Percentiles rank a stretch among this genome's conserved stretches.
Evolutionary conservation across 2,329 filamentous ascomycete genomes (phyloP).

Genomic region (Exophiala aquamarina): DNA sequence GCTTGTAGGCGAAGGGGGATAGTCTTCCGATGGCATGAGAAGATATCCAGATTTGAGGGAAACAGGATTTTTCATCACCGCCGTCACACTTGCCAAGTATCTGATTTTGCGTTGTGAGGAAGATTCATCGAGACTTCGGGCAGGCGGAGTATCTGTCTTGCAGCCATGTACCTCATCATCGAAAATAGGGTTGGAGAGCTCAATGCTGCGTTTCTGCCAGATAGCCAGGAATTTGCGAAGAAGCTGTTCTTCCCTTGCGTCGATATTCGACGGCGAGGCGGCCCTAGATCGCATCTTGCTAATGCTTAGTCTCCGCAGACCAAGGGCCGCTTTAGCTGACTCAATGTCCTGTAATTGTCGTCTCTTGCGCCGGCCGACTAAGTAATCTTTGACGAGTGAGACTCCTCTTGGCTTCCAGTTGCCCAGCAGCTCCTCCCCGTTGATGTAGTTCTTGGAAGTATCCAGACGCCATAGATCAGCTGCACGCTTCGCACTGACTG

Average conservation of each 20-base stretch:
- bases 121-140: conserved; percentile 31
- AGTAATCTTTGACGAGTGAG: conserved; percentile 85
- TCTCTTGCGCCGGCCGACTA: conserved; percentile 71
- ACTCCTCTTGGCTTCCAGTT: conserved; percentile 89
- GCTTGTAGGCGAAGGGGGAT: conserved; percentile 20
- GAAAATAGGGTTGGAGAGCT: conserved; percentile 43
- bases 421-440: conserved; percentile 83
- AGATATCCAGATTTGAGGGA: conserved; percentile 86
- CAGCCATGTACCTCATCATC: conserved; percentile 43
- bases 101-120: conserved; percentile 46
- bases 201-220: conserved; percentile 34
- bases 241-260: conserved; percentile 35
- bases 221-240: conserved; percentile 37
- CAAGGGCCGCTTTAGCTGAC: conserved; percentile 50
- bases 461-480: conserved; percentile 96
- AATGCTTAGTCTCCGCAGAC: conserved; percentile 37
- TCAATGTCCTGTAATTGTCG: conserved; percentile 77
- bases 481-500: conserved; percentile 84
- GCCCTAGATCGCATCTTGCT: conserved; percentile 15
- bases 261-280: conserved; percentile 15
- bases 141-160: conserved; percentile 43
- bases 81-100: conserved; percentile 73
- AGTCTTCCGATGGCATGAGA: conserved; percentile 75
- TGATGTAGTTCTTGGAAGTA: conserved; percentile 91
- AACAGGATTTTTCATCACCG: conserved; percentile 75